Base-by-base conservation (phyloP, 257 asterid genomes). In the Asclepias syriaca region DNA sequence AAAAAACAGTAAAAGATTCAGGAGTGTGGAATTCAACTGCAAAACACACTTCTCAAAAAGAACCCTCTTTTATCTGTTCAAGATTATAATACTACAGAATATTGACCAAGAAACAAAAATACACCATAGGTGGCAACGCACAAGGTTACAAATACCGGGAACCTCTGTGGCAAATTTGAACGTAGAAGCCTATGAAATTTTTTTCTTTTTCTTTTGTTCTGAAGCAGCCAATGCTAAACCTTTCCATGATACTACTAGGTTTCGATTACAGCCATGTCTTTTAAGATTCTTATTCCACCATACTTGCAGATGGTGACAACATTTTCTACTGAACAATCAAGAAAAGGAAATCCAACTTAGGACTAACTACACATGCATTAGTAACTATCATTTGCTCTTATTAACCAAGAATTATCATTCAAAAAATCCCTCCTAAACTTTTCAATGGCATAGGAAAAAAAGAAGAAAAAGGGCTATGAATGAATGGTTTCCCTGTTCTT, bases 1-100 rank as follows among this genome's bases (percentile, higher is more conserved):
- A 40, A 6, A 40, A 40, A 40, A 40, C 7, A 5, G 45, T 40
- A 40, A 40, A 40, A 43, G 48, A 43, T 46, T 40, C 60, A 50
- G 71, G 85, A 79, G 92, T 81, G 95, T 86, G 91, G 86, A 53
- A 61, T 77, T 59, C 53, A 32, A 67, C 58, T 77, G 64, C 55
- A 68, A 67, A 75, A 43, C 75, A 77, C 77, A 10, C 81, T 65
- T 74, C 4, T 29, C 11, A 3, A 1, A 32, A 60, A 60, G 66
- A 60, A 43, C 27, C 70, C 51, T 43, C 19, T 24, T 39, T 39
- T 24, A 24, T 43, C 45, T 7, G 48, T 9, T 6, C 48, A 43
- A 43, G 48, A 43, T 8, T 43, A 43, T n/a, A n/a, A n/a, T 43
- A 16, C 49, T 34, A 24, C 10, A 6, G 49, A 34, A 0, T 55